Conservation (phyloP, 2,329 filamentous ascomycete genomes). For the Myriosclerotinia scirpicola region DNA sequence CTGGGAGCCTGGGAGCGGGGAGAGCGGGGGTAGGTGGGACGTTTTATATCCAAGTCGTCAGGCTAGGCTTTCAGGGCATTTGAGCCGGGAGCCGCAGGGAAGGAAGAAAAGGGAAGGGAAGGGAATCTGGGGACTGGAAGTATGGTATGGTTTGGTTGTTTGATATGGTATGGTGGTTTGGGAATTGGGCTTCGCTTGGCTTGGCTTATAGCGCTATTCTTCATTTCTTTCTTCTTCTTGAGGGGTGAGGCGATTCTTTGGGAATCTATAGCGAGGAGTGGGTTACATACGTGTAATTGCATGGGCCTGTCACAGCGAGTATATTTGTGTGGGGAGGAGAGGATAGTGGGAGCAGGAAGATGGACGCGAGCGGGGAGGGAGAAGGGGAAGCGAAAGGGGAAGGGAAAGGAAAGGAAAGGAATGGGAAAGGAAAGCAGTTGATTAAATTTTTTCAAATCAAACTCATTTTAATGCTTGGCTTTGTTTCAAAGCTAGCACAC, state of each 20-base stretch:
- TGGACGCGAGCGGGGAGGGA: no score
- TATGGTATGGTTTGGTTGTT: slow-evolving; percentile 9
- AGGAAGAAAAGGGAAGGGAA: neutral
- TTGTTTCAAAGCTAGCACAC: neutral
- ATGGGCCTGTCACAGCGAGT: neutral
- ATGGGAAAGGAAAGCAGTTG: neutral
- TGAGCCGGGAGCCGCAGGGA: neutral
- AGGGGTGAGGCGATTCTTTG: neutral
- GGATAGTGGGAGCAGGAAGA: no score
- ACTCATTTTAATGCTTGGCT: slow-evolving; percentile 8
- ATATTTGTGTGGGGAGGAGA: neutral
- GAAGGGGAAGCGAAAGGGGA: no score
- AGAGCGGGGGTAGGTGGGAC: neutral
- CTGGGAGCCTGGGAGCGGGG: neutral
- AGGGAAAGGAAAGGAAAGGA: neutral
- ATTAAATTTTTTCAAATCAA: slow-evolving; percentile 6
- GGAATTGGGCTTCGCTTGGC: neutral
- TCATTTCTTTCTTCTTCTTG: neutral
- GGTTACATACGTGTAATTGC: neutral
- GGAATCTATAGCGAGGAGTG: neutral
- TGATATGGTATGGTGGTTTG: slow-evolving; percentile 9
- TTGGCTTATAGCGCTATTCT: slow-evolving; percentile 10
- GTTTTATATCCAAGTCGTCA: slow-evolving; percentile 16
- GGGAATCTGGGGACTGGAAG: neutral
- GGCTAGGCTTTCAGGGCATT: slow-evolving; percentile 9